These are phyloP conservation scores for Calonectria honghensis DNA, from an alignment of 2,329 filamentous ascomycete genomes.

Conservation along the genomic window DNA sequence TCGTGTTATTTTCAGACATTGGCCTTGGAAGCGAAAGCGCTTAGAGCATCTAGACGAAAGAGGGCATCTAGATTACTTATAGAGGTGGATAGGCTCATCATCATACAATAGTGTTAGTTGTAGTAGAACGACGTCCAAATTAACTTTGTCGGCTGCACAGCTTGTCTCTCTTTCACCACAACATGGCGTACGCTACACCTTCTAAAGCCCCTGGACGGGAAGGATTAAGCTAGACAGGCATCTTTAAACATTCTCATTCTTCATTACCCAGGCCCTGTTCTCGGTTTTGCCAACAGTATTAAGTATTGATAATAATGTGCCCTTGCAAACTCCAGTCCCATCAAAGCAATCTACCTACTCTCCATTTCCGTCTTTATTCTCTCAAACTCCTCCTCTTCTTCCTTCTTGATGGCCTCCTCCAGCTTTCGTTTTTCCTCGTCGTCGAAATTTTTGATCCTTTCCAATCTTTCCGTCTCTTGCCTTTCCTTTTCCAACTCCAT, in stretches of 20 bases:
- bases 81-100: slow-evolving; percentile 10
- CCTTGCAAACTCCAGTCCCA: too few species aligned
- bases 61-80: slow-evolving; percentile 13
- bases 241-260: too few species aligned
- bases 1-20: background rate
- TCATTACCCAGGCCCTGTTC: too few species aligned
- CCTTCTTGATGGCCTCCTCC: background rate
- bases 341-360: background rate
- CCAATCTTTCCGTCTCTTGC: background rate
- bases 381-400: background rate
- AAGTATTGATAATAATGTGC: too few species aligned
- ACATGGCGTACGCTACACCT: too few species aligned
- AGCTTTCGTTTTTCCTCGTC: background rate
- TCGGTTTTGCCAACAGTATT: too few species aligned
- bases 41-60: background rate
- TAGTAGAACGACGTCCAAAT: background rate
- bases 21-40: background rate
- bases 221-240: too few species aligned
- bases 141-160: background rate
- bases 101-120: slow-evolving; percentile 9
- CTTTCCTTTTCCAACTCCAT: background rate
- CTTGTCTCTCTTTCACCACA: background rate
- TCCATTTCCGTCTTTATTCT: background rate
- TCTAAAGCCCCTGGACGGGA: too few species aligned
- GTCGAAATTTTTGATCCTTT: background rate